Conservation (phyloP, 306 rosid species). For the Alnus rubra region DNA sequence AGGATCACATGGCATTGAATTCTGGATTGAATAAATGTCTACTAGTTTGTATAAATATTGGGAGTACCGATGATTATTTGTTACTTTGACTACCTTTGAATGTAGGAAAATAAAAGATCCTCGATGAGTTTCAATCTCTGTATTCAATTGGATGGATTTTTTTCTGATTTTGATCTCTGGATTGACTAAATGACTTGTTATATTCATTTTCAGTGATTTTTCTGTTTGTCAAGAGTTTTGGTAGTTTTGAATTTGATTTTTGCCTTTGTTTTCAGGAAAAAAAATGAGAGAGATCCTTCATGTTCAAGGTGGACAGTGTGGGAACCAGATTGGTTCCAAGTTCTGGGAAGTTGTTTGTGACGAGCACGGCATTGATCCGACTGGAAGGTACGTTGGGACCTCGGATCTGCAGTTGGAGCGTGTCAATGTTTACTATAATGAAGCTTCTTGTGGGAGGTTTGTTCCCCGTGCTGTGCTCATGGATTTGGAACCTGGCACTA, state of each 20-base stretch:
- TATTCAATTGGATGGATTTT: background rate
- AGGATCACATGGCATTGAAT: background rate
- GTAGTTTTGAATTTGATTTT: conserved; percentile 18
- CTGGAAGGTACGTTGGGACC: conserved; percentile 51
- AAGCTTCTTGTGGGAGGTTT: conserved; percentile 60
- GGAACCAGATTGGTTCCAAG: conserved; percentile 64
- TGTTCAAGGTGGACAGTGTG: conserved; percentile 64
- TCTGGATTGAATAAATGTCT: background rate
- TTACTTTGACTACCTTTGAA: background rate
- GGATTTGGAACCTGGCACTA: conserved; percentile 63
- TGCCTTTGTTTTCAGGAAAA: conserved; percentile 28
- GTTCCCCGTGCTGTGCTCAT: conserved; percentile 66
- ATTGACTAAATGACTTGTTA: background rate
- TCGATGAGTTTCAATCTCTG: background rate
- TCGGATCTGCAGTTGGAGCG: conserved; percentile 60
- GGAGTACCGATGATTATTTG: background rate
- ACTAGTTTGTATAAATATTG: background rate
- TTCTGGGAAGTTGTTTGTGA: conserved; percentile 70
- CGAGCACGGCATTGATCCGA: conserved; percentile 64
- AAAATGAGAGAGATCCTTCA: conserved; percentile 66
- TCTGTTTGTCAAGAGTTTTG: background rate
- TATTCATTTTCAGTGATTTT: background rate
- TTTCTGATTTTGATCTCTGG: background rate
- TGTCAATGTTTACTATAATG: conserved; percentile 57
- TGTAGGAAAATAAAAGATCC: background rate